Conservation (phyloP, 139 green algal species). For the Chara braunii region DNA sequence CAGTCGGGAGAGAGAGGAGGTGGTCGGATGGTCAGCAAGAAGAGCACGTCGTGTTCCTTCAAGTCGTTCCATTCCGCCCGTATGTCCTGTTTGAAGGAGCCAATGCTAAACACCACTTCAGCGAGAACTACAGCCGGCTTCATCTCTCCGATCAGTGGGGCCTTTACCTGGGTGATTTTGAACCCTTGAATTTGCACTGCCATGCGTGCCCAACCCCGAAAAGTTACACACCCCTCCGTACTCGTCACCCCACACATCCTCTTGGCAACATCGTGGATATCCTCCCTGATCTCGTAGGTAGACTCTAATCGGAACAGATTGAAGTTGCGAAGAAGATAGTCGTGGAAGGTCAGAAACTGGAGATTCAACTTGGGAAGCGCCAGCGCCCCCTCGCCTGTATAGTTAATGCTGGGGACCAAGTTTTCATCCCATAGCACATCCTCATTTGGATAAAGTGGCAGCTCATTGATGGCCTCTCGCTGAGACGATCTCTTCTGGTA, state of each 20-base stretch:
- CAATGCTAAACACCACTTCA: slow-evolving; percentile 65
- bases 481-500: slow-evolving; percentile 66
- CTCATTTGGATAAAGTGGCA: slow-evolving; percentile 97
- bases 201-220: slow-evolving; percentile 87
- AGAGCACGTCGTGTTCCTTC: slow-evolving; percentile 91
- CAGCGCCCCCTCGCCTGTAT: slow-evolving; percentile 61
- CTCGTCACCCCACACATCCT: slow-evolving; percentile 50
- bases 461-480: slow-evolving; percentile 69
- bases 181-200: slow-evolving; percentile 60
- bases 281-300: slow-evolving; percentile 93
- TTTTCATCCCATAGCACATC: slow-evolving; percentile 82
- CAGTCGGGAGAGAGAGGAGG: background rate
- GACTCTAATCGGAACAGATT: slow-evolving; percentile 93
- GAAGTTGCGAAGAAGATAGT: slow-evolving; percentile 98
- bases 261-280: slow-evolving; percentile 74
- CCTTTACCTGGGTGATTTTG: slow-evolving; percentile 59
- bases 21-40: slow-evolving; percentile 66
- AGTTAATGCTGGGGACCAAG: slow-evolving; percentile 52
- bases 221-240: slow-evolving; percentile 4
- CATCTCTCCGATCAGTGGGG: slow-evolving; percentile 75
- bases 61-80: slow-evolving; percentile 82
- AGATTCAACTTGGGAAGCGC: slow-evolving; percentile 96
- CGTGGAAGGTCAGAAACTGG: slow-evolving; percentile 89
- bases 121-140: slow-evolving; percentile 73
- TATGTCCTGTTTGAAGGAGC: slow-evolving; percentile 52